phyloP scores from a whole-genome alignment of 176 grass and related monocot species.

The Melocanna baccifera region DNA sequence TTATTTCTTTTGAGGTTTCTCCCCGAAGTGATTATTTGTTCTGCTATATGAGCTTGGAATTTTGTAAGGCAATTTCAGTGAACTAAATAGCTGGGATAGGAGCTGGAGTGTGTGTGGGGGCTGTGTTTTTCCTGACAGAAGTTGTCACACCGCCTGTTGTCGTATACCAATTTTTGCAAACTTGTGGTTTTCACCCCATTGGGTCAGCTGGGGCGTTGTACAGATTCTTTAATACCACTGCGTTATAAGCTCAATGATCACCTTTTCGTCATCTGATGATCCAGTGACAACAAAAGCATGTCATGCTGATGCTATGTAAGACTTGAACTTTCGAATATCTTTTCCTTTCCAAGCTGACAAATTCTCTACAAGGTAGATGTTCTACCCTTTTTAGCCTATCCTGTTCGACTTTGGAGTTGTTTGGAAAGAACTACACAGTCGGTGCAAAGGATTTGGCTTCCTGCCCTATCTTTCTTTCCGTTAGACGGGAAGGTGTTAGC shows the following conservation, averaged over 20 bases:
- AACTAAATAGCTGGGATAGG: conserved; percentile 1
- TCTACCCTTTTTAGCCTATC: too few relatives aligned
- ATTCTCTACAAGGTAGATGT: too few relatives aligned
- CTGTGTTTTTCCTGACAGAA: conserved; percentile 48
- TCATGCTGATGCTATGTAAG: neutral
- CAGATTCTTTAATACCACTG: conserved; percentile 13
- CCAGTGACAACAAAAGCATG: conserved; percentile 2
- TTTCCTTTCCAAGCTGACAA: neutral
- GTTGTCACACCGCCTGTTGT: conserved; percentile 46
- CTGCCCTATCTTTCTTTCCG: neutral
- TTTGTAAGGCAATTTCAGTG: conserved; percentile 33
- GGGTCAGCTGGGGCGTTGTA: conserved; percentile 22
- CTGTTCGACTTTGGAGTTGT: neutral
- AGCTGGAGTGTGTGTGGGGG: conserved; percentile 14
- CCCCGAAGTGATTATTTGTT: conserved; percentile 8
- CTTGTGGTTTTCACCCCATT: conserved; percentile 13
- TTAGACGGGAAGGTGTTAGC: neutral
- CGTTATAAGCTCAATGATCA: neutral
- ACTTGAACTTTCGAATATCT: neutral
- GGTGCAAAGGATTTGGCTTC: neutral
- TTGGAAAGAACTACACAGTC: neutral
- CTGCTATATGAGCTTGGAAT: conserved; percentile 21
- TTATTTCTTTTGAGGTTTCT: conserved; percentile 14
- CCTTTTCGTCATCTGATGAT: neutral
- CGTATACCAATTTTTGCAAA: conserved; percentile 38